Base-by-base conservation (phyloP, 2,329 filamentous ascomycete species). In the Colletotrichum trifolii region DNA sequence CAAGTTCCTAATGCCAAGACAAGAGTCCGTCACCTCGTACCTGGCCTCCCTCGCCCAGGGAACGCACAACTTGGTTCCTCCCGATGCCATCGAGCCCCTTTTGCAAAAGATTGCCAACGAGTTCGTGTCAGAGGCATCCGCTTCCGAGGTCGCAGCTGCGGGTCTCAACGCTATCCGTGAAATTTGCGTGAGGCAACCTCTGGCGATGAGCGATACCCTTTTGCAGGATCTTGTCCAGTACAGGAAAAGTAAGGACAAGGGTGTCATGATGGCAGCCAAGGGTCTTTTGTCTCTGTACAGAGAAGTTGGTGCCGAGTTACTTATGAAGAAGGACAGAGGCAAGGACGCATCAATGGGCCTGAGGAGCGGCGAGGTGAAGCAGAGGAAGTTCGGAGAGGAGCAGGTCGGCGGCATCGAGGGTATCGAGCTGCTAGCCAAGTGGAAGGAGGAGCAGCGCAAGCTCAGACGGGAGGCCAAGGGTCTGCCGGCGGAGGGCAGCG, bases 181-280 rank as follows among this genome's bases (percentile, higher is more conserved):
- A 74, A 92, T 99, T 34, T 97, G 95, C 77, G 91, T 90, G 3
- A 87, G 96, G 68, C 96, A 99, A 74, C 95, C 96, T 2, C 82
- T 98, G n/a, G 94, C 94, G 6, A 98, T 99, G 92, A 94, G 89
- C 55, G 94, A 98, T 69, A 97, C 94, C 0, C 81, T 99, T n/a
- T 81, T 99, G 36, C 95, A 99, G 76, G 96, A 99, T 82, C 81
- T 99, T 56, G 94, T 98, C 9, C 91, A 96, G 82, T 98, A 99
- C 79, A 88, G 93, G 66, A 97, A 96, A 83, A 97, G 93, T 75
- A 99, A 99, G 76, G 96, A 99, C 75, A 99, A 98, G 82, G 94
- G 95, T 65, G 92, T 96, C n/a, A 94, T 97, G 87, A 98, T 99
- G 96, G 96, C 96, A 8, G 94, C 95, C 12, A 95, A 96, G 76